Base-by-base conservation (phyloP, 2,329 filamentous ascomycete species). In the Penicillium sp. region DNA sequence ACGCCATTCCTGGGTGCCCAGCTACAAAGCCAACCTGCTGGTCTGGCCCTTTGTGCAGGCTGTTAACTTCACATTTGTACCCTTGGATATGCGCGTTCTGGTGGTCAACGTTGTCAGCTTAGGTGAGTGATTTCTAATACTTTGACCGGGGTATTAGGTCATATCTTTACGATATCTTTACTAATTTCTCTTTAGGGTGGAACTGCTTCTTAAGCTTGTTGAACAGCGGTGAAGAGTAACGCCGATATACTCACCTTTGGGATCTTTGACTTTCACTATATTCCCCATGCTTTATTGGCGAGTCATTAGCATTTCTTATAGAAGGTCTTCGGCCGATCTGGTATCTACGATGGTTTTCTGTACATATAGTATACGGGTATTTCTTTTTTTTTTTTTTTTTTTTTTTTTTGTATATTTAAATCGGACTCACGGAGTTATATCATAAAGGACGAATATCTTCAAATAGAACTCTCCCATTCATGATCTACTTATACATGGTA, bases 1-100 rank as follows among this genome's bases (percentile, higher is more conserved):
- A 54, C 77, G 84, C 58, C 86, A 83, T 68, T 89, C 84, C 58
- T 97, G 92, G 78, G 75, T 77, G 64, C 81, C 84, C 13, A 90
- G 90, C 31, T 84, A 96, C 69, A 83, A 83, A 73, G 88, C 90
- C 73, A 97, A 96, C 79, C 91, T 91, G 82, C 84, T 91, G 79
- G 76, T 97, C 55, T 97, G 93, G 93, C 93, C 93, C 3, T 80
- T 79, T 65, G 91, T 96, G 55, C 93, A 97, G 79, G 80, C 88
- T 53, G 82, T 88, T 70, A 97, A 97, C 81, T 97, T 97, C 79
- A 89, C 89, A 69, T 84, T 95, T 62, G 84, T 96, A 61, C 93
- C 93, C 49, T 80, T 96, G 61, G 85, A 96, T 71, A 87, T 93
- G 76, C 84, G 92, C 57, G 85, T 97, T 43, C 78, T 96, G 66